Evolutionary conservation across 108 stramenopile species (phyloP), one percentile per base, ranked within the genome.

Genomic region (Pseudonitzschia multiseries): DNA sequence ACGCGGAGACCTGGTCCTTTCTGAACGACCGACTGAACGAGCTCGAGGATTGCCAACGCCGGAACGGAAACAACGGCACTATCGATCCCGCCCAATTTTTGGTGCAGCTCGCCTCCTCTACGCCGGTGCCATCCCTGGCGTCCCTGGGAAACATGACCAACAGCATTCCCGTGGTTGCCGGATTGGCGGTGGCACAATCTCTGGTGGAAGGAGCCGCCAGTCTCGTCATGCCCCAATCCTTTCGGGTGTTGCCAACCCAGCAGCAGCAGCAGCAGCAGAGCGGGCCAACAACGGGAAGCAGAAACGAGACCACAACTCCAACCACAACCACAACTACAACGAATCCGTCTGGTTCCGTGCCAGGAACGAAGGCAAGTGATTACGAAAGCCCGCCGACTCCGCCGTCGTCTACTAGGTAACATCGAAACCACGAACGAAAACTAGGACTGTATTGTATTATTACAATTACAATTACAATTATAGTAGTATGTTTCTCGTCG

Each of bases 1-100:
- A 87, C 53, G 53, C 69, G 27, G 76, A 86, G 29, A 92, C 94
- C 15, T 91, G 91, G 89, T 41, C 40, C 10, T 93, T 95, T 76
- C 69, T 93, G 46, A 24, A 65, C 54, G 65, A 82, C 17, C 79
- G 89, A 48, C 78, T 87, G 64, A 53, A 81, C 17, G 87, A 93
- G 36, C 79, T 84, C 57, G 79, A 86, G 14, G 60, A 56, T n/a
- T 12, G 18, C 36, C 26, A 81, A 48, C 74, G 78, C 42, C 22
- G 57, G 24, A 41, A 61, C 46, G 52, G 43, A 36, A 60, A 69
- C 24, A 48, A 18, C 46, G 41, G 57, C 20, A 22, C 21, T 41
- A 52, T 42, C 4, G 65, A 57, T 27, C 32, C 27, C 36, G 21
- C 57, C 9, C 20, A 46, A 46, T 21, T 71, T 0, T 10, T 53